Base-by-base conservation (phyloP, 345 rosid species). In the Syzygium aromaticum region DNA sequence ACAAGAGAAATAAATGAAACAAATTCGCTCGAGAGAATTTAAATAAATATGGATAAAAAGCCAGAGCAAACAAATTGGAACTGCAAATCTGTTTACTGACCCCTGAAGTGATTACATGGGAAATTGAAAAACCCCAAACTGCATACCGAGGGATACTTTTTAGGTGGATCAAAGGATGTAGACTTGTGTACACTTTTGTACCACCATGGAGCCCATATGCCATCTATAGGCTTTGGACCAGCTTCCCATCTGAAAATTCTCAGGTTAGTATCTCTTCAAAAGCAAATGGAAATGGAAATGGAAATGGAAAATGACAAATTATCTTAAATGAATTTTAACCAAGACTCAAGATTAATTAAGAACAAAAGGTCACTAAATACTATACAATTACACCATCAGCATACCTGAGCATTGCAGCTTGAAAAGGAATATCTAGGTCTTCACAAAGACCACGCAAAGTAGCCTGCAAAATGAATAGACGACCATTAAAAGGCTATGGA, bases 191-290 rank as follows among this genome's bases (percentile, higher is more conserved):
- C 95, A 77, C 93, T 92, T 89, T 90, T 88, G 86, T 96, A 96
- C 99, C 98, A 94, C 99, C 96, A 93, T 61, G 95, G 94, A 33
- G 96, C 98, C 98, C 99, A 95, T 61, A 94, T 22, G 84, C 99
- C 99, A 92, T 95, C 98, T 57, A 94, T 85, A 51, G 93, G 91
- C 91, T 94, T 96, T n/a, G 99, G 95, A 89, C 98, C 98, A 93
- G 96, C 95, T 88, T 95, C 93, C 99, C 98, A 96, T 90, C 99
- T 96, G 92, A 87, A 84, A 82, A 88, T 56, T n/a, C 86, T 84
- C 52, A 57, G 19, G 80, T 61, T 67, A 27, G 21, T 85, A 77
- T 88, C 51, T 77, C 84, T 63, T 88, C 82, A 90, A 43, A 54
- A 51, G 43, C 9, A 84, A 52, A 84, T 53, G 59, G 54, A 84